Evolutionary conservation across 78 protist genomes (phyloP), one percentile per base, ranked within the genome.

Genomic region (Bodo saltans): DNA sequence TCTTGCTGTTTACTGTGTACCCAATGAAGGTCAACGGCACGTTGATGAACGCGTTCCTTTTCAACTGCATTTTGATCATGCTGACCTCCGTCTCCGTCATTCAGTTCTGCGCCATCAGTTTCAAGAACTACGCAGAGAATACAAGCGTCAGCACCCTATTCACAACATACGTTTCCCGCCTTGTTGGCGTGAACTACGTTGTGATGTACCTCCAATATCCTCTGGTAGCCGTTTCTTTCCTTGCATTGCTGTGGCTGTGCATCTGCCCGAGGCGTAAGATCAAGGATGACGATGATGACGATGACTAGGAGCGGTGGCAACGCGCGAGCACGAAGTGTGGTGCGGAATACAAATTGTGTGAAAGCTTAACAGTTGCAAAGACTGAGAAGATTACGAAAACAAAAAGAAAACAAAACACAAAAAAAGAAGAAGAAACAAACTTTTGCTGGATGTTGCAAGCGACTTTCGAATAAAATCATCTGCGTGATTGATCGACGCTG

Each of bases 31-130:
- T 80, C 37, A 88, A 89, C n/a, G 91, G 35, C n/a, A 95, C 98
- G 41, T 74, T 91, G 88, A 89, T 93, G 94, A 93, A 92, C 87
- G 92, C 96, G 30, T 90, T 95, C 87, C 71, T 93, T 12, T 95
- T 95, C 91, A 95, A 95, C 78, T 72, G 87, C 32, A 87, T 87
- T 78, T 40, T 95, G 42, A 88, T 95, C 72, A 60, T 91, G 25
- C 42, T 92, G 32, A 84, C 89, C 52, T 81, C 94, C 53, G 84
- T 95, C 28, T 53, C 93, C 32, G 78, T 89, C 68, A 67, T 89
- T 12, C 95, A 92, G 39, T 95, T 95, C 74, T 89, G 93, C 80
- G 69, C 91, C 41, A 60, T 52, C 73, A 87, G 94, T 29, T 95
- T 95, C 82, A 71, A 84, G 21, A 80, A 71, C 40, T 95, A 87